These are phyloP conservation scores for Margaritispora aquatica DNA, from an alignment of 495 filamentous ascomycete genomes.

Conservation along the genomic window DNA sequence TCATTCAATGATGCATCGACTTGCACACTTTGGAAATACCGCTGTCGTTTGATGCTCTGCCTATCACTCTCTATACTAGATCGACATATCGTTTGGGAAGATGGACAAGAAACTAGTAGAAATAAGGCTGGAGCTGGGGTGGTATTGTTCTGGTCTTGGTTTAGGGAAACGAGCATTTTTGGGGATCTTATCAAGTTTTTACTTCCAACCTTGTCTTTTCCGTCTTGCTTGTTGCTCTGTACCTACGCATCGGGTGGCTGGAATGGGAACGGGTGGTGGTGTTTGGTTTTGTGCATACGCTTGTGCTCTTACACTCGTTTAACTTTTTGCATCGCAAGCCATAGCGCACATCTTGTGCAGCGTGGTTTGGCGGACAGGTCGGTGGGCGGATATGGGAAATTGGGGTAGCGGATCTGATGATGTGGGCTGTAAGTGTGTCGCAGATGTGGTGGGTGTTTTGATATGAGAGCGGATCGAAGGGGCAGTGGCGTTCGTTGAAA, in stretches of 20 bases:
- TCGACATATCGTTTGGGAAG: not conserved
- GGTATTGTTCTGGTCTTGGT: not conserved
- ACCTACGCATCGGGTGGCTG: not conserved
- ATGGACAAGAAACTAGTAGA: not conserved
- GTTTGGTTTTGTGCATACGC: not conserved
- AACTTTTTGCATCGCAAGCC: too few relatives aligned
- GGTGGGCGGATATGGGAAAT: not conserved
- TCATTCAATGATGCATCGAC: not conserved
- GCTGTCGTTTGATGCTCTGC: not conserved
- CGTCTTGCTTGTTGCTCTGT: not conserved
- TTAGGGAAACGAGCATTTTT: not conserved
- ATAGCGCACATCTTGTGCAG: too few relatives aligned
- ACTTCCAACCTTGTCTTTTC: not conserved
- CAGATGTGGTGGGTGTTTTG: not conserved
- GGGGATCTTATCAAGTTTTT: too few relatives aligned
- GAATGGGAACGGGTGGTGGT: not conserved
- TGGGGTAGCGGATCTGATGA: not conserved
- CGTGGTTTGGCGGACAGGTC: too few relatives aligned
- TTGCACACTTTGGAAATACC: not conserved
- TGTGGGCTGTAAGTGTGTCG: not conserved
- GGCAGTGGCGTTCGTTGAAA: not conserved
- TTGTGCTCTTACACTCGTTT: too few relatives aligned
- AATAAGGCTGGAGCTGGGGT: not conserved
- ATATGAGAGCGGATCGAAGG: not conserved
- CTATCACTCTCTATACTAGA: not conserved